Conservation (phyloP, 257 asterid genomes). For the Misopates orontium region DNA sequence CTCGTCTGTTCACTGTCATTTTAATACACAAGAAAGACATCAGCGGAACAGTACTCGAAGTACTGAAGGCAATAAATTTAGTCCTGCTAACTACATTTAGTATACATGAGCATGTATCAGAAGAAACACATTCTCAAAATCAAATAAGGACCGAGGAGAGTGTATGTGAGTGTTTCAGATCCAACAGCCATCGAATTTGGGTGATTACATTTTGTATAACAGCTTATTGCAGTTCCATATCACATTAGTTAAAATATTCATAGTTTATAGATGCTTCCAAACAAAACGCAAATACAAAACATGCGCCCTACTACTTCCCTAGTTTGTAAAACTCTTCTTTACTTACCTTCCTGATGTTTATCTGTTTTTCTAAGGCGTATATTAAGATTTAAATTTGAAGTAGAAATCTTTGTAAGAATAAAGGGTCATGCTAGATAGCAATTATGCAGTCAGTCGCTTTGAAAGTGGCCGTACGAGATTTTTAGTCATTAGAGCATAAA, state of each 20-base stretch:
- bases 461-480: not conserved
- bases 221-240: too few species aligned
- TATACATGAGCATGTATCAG: not conserved
- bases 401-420: too few species aligned
- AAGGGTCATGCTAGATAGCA: too few species aligned
- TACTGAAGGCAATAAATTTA: not conserved
- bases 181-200: not conserved
- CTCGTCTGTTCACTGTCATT: constrained; percentile 66
- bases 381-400: too few species aligned
- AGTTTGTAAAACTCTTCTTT: not conserved
- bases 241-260: not conserved
- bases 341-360: constrained; percentile 5
- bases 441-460: too few species aligned
- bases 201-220: not conserved
- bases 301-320: not conserved
- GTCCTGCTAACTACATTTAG: not conserved
- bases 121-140: not conserved
- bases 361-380: not conserved
- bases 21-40: constrained; percentile 20
- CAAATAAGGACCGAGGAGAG: not conserved
- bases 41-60: constrained; percentile 6
- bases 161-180: not conserved
- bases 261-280: not conserved
- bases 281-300: not conserved
- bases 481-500: not conserved